Evolutionary conservation across 768 basidiomycete species (phyloP), one percentile per base, ranked within the genome.

Genomic region (Cantharellus anzutake): DNA sequence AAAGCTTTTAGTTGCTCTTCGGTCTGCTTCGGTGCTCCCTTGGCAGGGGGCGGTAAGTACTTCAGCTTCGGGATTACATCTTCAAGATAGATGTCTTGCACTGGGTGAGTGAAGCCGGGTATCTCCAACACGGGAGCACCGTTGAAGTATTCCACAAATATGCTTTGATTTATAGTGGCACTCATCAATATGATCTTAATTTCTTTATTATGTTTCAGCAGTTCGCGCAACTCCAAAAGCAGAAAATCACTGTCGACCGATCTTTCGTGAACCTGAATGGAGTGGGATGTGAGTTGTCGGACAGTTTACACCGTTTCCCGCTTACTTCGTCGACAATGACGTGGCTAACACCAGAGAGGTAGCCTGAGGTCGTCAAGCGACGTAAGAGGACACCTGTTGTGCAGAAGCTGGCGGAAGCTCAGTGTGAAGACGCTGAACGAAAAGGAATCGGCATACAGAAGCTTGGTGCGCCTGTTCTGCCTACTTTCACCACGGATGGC

Each of bases 381-480:
- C 89, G 74, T 53, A 96, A 75, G 2, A 91, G 77, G n/a, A 96
- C 86, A 71, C 93, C 93, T 5, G 91, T 96, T 2, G 93, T 97
- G 67, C 90, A 91, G 66, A 94, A 55, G 7, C 52, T 55, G 38
- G 11, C 11, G 7, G 11, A 11, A 11, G 35, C 35, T 37, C 11
- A 29, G 20, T 29, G 20, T 29, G 20, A 29, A 29, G 20, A 55
- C 38, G 1, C 52, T 14, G 52, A 7, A 55, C 35, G 1, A 37
- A 55, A 7, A 11, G 52, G 52, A 55, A 37, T 11, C 14, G 14
- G 38, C 52, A 14, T 37, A 96, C 20, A 93, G 71, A 2, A 93
- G 71, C 62, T 85, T 84, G 3, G 88, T 91, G 41, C 76, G 75
- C 34, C 74, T 73, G 5, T 73, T 73, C 55, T 80, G 77, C 63